Base-by-base conservation (phyloP, 1,284 basidiomycete species). In the Naganishia albida region DNA sequence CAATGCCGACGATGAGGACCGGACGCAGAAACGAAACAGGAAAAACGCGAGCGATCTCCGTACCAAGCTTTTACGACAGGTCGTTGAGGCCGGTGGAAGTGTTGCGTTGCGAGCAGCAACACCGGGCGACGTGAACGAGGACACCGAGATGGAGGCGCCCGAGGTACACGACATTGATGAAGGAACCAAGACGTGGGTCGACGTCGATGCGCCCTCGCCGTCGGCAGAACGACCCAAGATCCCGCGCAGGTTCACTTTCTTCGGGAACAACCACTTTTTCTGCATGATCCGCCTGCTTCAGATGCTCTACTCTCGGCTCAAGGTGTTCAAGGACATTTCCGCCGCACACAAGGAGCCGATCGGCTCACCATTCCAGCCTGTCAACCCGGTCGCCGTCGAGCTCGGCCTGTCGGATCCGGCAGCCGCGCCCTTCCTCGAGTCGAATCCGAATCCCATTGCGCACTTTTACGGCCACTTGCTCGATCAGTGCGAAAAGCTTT, bases 211-310 rank as follows among this genome's bases (percentile, higher is more conserved):
- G 10, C 69, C 68, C 18, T 70, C 71, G 18, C 70, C 71, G 18
- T 46, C 43, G 7, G 59, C 48, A n/a, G 64, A 59, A 46, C 20
- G 20, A 20, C 48, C 30, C 26, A 52, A 34, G 46, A 38, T 52
- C 18, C 57, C 51, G 2, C 72, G 77, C 23, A 77, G 78, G 60
- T 79, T 78, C 67, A 84, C 83, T 40, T 92, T 98, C 80, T 98
- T 96, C 79, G 86, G 87, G 71, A 95, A 97, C 80, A 93, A 91
- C 66, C 89, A 91, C 48, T 91, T 93, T 77, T 99, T 97, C 80
- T 89, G 91, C 20, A 80, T 97, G 67, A 77, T 97, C 71, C 87
- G 95, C 54, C 81, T 97, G 62, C 77, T 96, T 42, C 74, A 97
- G 90, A 81, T 93, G 43, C 80, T 97, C 16, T 96, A 95, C 77